Percentiles rank a stretch among this genome's conserved stretches.
Conservation (phyloP, 129 eudicot genomes). For the Cynara cardunculus region DNA sequence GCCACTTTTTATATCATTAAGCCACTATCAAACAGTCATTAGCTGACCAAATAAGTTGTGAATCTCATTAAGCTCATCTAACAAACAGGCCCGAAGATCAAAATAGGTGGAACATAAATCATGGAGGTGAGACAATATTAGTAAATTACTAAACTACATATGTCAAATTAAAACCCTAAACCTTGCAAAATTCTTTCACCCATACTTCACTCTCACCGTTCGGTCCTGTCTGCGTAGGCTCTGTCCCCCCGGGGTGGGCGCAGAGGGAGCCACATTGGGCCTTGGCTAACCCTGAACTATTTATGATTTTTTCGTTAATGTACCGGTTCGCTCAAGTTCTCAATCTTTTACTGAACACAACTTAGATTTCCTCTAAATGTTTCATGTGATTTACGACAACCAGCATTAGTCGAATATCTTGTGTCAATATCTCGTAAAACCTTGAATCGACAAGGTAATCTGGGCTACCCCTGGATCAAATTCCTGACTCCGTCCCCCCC, state of each 20-base stretch:
- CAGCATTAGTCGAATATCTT: neutral
- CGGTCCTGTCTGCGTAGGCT: neutral
- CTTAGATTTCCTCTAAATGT: neutral
- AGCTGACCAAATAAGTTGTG: too few relatives aligned
- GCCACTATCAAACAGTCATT: too few relatives aligned
- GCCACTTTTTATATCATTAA: too few relatives aligned
- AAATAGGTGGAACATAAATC: neutral
- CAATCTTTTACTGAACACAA: neutral
- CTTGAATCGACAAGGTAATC: neutral
- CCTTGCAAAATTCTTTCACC: neutral
- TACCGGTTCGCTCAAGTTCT: neutral
- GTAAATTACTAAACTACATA: neutral
- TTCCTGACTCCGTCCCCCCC: too few relatives aligned
- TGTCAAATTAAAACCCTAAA: neutral
- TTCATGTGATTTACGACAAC: neutral
- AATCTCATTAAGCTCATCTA: too few relatives aligned
- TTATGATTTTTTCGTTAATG: neutral
- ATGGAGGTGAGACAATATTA: neutral
- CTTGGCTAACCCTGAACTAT: neutral
- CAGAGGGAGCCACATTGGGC: neutral
- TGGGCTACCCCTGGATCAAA: too few relatives aligned
- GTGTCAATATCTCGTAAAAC: neutral
- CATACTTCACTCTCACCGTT: neutral
- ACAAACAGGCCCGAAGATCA: too few relatives aligned
- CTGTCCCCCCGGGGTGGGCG: too few relatives aligned